Conservation (phyloP, 495 filamentous ascomycete genomes). For the Rhypophila decipiens region DNA sequence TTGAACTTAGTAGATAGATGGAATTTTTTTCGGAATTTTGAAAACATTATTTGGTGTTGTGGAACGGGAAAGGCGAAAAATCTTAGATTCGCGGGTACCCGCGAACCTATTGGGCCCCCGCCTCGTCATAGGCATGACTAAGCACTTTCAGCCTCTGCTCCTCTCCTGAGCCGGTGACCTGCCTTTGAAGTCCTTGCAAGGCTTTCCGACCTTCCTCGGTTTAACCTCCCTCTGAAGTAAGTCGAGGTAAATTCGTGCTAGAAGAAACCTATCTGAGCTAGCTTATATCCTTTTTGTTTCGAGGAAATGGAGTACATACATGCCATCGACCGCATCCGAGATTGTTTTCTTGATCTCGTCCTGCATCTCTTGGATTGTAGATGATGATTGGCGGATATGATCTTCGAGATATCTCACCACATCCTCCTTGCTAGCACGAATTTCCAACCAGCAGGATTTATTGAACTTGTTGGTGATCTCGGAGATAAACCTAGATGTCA, state of each 20-base stretch:
- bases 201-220: not conserved
- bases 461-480: constrained; percentile 11
- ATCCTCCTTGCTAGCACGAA: not conserved
- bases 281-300: not conserved
- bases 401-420: not conserved
- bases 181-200: not conserved
- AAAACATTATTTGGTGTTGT: too few species aligned
- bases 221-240: not conserved
- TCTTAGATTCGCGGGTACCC: too few species aligned
- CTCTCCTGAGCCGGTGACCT: not conserved
- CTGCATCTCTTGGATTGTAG: not conserved
- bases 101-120: too few species aligned
- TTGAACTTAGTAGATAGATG: too few species aligned
- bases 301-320: not conserved
- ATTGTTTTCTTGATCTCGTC: not conserved
- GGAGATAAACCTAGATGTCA: constrained; percentile 29
- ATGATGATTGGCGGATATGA: not conserved
- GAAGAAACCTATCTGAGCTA: not conserved
- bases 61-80: too few species aligned
- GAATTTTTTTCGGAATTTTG: too few species aligned
- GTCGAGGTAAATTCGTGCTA: not conserved
- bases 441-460: not conserved
- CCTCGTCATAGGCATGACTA: not conserved
- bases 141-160: not conserved
- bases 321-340: not conserved